These are phyloP conservation scores for Suillus decipiens DNA, from an alignment of 768 basidiomycete genomes.

Conservation along the genomic window DNA sequence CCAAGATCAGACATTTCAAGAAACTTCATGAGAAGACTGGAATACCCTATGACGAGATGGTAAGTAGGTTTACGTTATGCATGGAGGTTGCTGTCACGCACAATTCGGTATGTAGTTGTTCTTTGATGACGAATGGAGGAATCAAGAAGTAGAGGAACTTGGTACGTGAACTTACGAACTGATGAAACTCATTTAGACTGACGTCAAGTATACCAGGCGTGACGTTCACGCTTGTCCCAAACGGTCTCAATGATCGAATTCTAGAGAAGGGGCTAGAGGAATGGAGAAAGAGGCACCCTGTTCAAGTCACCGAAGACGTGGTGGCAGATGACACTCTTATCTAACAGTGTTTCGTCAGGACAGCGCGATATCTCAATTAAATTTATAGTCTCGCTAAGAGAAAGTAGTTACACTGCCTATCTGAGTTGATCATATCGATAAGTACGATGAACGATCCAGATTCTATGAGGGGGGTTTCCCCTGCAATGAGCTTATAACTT, in stretches of 20 bases:
- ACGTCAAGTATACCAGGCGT: constrained; percentile 52
- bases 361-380: background rate
- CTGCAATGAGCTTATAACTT: background rate
- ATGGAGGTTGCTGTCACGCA: background rate
- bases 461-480: background rate
- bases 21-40: constrained; percentile 71
- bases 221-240: constrained; percentile 72
- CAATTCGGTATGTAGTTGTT: constrained; percentile 48
- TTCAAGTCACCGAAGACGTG: constrained; percentile 4
- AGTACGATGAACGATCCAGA: background rate
- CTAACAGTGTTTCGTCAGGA: background rate
- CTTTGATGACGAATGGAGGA: constrained; percentile 70
- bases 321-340: background rate
- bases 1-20: constrained; percentile 82
- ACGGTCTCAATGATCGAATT: constrained; percentile 57
- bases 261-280: constrained; percentile 71
- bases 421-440: background rate
- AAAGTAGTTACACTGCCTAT: background rate
- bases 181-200: background rate
- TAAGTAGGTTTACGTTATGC: constrained; percentile 25
- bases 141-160: constrained; percentile 56
- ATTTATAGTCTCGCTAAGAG: background rate
- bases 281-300: constrained; percentile 61
- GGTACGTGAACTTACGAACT: constrained; percentile 36
- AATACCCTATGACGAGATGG: constrained; percentile 82